A percentile compares a stretch with the other conserved stretches of the same genome.
Conservation (phyloP, 2,329 filamentous ascomycete genomes). For the Cytospora chrysosperma region DNA sequence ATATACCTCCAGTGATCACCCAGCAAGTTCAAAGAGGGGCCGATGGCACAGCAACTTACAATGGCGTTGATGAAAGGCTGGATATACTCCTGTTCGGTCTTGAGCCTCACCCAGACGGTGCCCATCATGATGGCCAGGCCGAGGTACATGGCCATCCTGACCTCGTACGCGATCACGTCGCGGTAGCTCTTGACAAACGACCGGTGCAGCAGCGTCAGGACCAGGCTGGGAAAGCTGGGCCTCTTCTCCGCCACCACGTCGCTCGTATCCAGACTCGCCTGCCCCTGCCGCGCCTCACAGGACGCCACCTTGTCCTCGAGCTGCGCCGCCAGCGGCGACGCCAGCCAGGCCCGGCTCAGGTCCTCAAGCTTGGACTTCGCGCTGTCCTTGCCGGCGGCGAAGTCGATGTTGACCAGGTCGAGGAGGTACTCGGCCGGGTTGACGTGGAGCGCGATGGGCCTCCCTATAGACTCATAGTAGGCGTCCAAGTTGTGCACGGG, state of each 20-base stretch:
- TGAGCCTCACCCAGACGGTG: constrained; percentile 77
- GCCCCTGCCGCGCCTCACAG: constrained; percentile 33
- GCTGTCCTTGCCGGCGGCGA: constrained; percentile 51
- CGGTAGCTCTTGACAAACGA: constrained; percentile 82
- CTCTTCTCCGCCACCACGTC: constrained; percentile 32
- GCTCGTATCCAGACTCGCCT: constrained; percentile 29
- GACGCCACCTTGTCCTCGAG: constrained; percentile 29
- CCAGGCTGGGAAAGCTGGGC: constrained; percentile 50
- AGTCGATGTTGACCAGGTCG: constrained; percentile 77
- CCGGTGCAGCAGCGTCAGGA: constrained; percentile 69
- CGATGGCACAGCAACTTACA: constrained; percentile 39
- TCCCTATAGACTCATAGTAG: constrained; percentile 64
- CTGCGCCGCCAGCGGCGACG: constrained; percentile 37
- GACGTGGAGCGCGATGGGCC: constrained; percentile 64
- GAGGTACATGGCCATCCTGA: constrained; percentile 79
- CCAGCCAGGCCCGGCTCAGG: constrained; percentile 56
- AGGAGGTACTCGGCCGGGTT: constrained; percentile 82
- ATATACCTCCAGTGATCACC: not conserved
- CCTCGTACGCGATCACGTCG: constrained; percentile 80
- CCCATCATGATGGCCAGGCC: constrained; percentile 83
- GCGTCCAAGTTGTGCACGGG: constrained; percentile 53
- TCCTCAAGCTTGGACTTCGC: constrained; percentile 31
- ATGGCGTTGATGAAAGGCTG: constrained; percentile 82
- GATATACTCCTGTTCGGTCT: constrained; percentile 68
- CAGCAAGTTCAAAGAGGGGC: not conserved